Base-by-base conservation (phyloP, 192 early-diverging fungal species). In the Coemansia nantahalensis region DNA sequence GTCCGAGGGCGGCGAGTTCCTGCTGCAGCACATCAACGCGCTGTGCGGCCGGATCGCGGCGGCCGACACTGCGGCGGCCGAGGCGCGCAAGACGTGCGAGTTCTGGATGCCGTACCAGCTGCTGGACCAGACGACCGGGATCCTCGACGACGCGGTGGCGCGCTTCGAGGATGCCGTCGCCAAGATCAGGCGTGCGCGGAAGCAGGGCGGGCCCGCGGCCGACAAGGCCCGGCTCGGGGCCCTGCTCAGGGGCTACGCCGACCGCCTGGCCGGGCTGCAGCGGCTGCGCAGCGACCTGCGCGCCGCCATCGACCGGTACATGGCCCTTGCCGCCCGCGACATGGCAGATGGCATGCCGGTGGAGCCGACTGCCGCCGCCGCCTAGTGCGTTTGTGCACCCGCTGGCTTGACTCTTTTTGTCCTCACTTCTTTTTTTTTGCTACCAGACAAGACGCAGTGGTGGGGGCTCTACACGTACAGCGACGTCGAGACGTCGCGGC, bases 71-170 rank as follows among this genome's bases (percentile, higher is more conserved):
- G 23, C 26, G 13, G 23, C 16, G 16, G 35, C 23, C 36, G n/a
- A n/a, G n/a, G n/a, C n/a, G n/a, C 59, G 55, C 32, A 47, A 28
- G n/a, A 65, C 74, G 15, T 54, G 74, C 32, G 74, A 56, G 43
- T 43, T 70, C 35, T 77, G 74, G 66, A 58, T 77, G 40, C 74
- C 74, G 9, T 69, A 70, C 52, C 53, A 55, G 30, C 58, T 77
- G 28, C 28, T 77, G 3, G 74, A 77, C 42, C 74, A 77, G 52
- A 70, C 67, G 16, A 46, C 53, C 36, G 59, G 50, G 18, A 58
- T 65, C 8, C 38, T 77, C 41, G 62, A 51, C 30, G 60, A 66
- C 31, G 62, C 74, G 14, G 52, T 70, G 11, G 57, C 26, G 36
- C 53, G 54, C 40, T 70, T 77, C 48, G 62, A 70, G 19, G 57